Base-by-base conservation (phyloP, 805 yeast genomes). In the Suhomyces pyralidae region DNA sequence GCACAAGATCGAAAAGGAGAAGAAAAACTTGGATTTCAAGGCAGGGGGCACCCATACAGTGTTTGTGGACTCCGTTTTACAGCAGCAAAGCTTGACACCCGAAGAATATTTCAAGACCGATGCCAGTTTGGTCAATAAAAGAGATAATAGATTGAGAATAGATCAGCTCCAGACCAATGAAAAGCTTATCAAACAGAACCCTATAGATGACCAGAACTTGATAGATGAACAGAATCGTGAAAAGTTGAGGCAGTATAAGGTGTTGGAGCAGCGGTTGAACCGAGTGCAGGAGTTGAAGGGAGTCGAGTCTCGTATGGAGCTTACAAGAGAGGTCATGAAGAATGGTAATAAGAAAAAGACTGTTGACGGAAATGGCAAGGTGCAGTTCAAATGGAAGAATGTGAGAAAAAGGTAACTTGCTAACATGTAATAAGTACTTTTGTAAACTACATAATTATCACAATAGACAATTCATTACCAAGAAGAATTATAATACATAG, bases 291-390 rank as follows among this genome's bases (percentile, higher is more conserved):
- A 91, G 68, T 77, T 93, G 58, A 74, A 76, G 48, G 79, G 79
- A 48, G 88, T 93, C 15, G 86, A 90, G 62, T 78, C 78, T 42
- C 81, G 84, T 61, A 83, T 92, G 83, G 88, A 87, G 52, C 61
- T 81, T 52, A 96, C 91, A 61, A 83, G 88, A 55, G 96, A 92
- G 64, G 79, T 91, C 51, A 90, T 93, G 96, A 90, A 90, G 67
- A 87, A 85, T 58, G 98, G 98, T 0, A 82, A 84, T 55, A 89
- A 88, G 72, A 88, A 86, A 79, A 91, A 91, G 74, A 67, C 86
- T 5, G 76, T 79, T 2, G 86, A 79, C 52, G 73, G 78, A 14
- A 79, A 82, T 32, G 98, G 98, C 3, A 80, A 81, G 52, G 81
- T 81, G 0, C 76, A 79, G 2, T 94, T 81, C 73, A 90, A 90